Base-by-base conservation (phyloP, 1,139 yeast genomes). In the Pichia sp. region DNA sequence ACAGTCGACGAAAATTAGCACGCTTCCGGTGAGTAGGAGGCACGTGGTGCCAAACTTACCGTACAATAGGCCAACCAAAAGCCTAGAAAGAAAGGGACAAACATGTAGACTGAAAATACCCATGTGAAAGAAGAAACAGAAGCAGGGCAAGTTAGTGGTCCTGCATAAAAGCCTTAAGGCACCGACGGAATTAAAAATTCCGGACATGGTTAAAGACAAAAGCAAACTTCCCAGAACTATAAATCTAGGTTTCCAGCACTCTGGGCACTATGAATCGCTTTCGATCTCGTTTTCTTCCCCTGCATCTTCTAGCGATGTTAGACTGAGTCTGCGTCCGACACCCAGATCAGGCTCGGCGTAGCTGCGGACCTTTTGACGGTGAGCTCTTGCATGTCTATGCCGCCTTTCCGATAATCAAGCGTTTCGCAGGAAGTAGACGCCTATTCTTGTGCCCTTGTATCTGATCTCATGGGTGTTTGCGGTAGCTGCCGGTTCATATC, bases 81-180 rank as follows among this genome's bases (percentile, higher is more conserved):
- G 0, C 84, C 82, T 19, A 84, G 78, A 51, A 81, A 74, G 64
- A 81, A 81, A 64, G 82, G 74, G 30, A 84, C 72, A 56, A 83
- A 83, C 58, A 80, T 67, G 65, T 77, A 79, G 31, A 84, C 64
- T 1, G 88, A 80, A 64, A 84, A 84, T 31, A 85, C 77, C 90
- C 90, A 85, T 13, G 67, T 61, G 5, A 64, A 62, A 13, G 76
- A 72, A 0, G 84, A 74, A 2, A 81, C 72, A 5, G 74, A 65
- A 10, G 72, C 72, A 47, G 72, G 1, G 72, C 67, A 52, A 84
- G 70, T 64, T 82, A 87, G 63, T 84, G 77, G 11, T 70, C 66
- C 8, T 83, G 74, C 19, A 86, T 76, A 60, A 84, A 83, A 0
- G 87, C 77, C 66, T 85, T 85, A 51, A 85, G 0, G 87, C 87